Percentiles rank a stretch among this genome's conserved stretches.
Evolutionary conservation across 768 basidiomycete genomes (phyloP).

Genomic region (Tricholoma saponaceum): DNA sequence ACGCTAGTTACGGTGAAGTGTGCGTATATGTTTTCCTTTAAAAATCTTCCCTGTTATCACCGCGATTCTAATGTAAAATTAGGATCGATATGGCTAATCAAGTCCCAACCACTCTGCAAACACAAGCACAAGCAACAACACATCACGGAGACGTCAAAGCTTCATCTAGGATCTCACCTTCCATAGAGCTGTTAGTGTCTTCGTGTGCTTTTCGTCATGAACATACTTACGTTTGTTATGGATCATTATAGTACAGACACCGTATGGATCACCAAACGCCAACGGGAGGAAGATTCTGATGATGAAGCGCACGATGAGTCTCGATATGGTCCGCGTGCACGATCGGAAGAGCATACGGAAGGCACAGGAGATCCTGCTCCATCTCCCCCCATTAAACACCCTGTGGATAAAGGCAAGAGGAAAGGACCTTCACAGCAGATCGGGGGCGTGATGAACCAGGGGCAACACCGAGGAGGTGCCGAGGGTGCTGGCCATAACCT

Average conservation of each 20-base stretch:
- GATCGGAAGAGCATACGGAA: background rate
- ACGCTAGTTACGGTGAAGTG: background rate
- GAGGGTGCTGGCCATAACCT: background rate
- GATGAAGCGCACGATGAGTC: background rate
- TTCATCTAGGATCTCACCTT: background rate
- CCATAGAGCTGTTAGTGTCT: background rate
- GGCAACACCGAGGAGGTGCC: background rate
- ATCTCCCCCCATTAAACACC: background rate
- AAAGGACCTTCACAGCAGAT: too few species aligned
- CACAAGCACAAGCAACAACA: too few species aligned
- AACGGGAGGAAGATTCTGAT: background rate
- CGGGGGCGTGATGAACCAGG: background rate
- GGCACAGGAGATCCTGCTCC: background rate
- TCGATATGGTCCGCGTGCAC: background rate
- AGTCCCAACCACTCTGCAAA: background rate
- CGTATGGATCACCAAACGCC: background rate
- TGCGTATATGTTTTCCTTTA: background rate
- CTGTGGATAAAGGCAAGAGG: background rate
- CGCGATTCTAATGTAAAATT: background rate
- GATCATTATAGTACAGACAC: background rate
- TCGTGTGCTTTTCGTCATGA: background rate
- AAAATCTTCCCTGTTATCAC: background rate
- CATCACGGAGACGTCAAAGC: background rate
- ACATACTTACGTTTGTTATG: background rate
- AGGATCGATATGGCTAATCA: background rate